Evolutionary conservation across 306 rosid species (phyloP).

Genomic region (Alnus glutinosa): DNA sequence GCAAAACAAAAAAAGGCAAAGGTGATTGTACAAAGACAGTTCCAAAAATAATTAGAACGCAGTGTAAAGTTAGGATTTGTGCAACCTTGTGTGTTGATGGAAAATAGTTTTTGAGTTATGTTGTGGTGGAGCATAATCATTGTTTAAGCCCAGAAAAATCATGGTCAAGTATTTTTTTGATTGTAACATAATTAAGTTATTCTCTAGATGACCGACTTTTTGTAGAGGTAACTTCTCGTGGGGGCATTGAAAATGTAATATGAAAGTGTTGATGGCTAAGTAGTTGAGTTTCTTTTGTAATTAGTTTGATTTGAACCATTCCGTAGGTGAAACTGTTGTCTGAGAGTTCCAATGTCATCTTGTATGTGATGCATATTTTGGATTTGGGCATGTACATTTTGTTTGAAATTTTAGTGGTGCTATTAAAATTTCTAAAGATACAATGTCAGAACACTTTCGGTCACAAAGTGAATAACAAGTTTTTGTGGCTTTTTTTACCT

Average conservation of each 20-base stretch:
- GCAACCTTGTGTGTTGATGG: too few species aligned
- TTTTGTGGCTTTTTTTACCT: background rate
- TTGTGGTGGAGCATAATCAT: too few species aligned
- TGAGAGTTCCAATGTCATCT: background rate
- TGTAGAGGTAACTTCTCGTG: conserved; percentile 78
- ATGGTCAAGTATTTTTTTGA: too few species aligned
- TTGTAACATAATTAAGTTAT: too few species aligned
- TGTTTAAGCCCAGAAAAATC: too few species aligned
- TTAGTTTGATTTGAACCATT: background rate
- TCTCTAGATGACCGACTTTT: conserved; percentile 38
- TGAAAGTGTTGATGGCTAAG: background rate
- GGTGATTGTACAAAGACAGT: too few species aligned
- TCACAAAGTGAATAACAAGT: background rate
- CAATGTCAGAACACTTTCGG: background rate
- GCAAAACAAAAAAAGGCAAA: too few species aligned
- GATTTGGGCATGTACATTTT: background rate
- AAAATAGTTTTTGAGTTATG: too few species aligned
- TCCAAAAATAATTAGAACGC: too few species aligned
- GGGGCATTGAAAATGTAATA: conserved; percentile 74
- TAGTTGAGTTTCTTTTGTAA: background rate
- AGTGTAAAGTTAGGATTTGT: too few species aligned
- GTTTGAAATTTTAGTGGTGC: background rate
- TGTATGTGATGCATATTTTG: background rate
- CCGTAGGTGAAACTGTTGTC: background rate
- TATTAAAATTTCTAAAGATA: background rate